Conservation (phyloP, 257 asterid species). For the Catharanthus roseus region DNA sequence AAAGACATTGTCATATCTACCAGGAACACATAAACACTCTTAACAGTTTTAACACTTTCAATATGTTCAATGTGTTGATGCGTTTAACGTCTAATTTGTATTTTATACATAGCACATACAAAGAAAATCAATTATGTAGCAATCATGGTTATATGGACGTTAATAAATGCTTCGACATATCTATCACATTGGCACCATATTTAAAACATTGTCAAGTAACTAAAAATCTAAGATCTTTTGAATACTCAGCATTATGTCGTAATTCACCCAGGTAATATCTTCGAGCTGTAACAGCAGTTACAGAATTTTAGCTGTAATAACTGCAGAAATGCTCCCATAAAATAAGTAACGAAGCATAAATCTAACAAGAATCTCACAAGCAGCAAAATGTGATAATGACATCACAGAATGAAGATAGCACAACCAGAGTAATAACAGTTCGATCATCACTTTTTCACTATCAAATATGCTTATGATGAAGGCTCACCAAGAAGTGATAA, state of each 20-base stretch:
- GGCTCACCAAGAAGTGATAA: not conserved
- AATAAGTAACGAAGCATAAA: constrained; percentile 20
- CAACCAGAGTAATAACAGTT: not conserved
- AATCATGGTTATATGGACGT: not conserved
- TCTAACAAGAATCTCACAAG: constrained; percentile 1
- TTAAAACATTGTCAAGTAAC: not conserved
- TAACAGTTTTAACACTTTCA: not conserved
- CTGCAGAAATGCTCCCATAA: constrained; percentile 41
- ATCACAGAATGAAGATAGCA: not conserved
- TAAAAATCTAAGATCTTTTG: not conserved
- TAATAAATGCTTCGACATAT: not conserved
- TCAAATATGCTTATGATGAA: not conserved
- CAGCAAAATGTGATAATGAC: not conserved
- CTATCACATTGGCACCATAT: not conserved
- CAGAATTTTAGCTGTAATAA: constrained; percentile 47
- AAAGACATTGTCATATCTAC: not conserved
- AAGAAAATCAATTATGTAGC: no score
- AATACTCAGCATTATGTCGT: constrained; percentile 57
- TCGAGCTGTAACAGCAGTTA: constrained; percentile 68
- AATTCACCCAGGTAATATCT: constrained; percentile 69
- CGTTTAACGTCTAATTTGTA: not conserved
- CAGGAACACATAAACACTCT: not conserved
- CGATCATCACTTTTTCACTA: not conserved
- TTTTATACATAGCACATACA: not conserved
- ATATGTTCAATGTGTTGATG: constrained; percentile 11